Base-by-base conservation (phyloP, 805 yeast species). In the Priceomyces fermenticarens region DNA sequence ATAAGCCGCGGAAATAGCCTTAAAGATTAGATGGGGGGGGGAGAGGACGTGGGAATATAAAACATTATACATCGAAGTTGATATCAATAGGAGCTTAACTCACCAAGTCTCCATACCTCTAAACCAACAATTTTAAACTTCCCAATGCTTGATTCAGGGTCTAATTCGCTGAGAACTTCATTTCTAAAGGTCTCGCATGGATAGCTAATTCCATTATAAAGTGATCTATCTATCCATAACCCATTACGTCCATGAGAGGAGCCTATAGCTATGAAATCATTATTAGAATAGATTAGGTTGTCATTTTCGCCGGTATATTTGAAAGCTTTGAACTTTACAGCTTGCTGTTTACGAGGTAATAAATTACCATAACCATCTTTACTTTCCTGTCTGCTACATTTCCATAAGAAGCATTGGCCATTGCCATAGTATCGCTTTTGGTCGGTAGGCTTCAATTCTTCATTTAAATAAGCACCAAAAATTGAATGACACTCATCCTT, bases 351-450 rank as follows among this genome's bases (percentile, higher is more conserved):
- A 3, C 30, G 13, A 13, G 35, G 12, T 7, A 32, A 23, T 16
- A 11, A 17, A 25, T 13, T 26, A 12, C 10, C 15, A 4, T 31
- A 16, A 31, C 27, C 36, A 31, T 13, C 30, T 31, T 30, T 39
- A 5, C 35, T 31, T 32, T 31, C 35, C 16, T 39, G 11, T 17
- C 35, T 35, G 46, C 79, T 85, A n/a, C 77, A 55, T 48, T 83
- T 85, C 96, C 97, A 91, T 15, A 91, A 70, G 53, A 93, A 90
- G 56, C 98, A 89, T 60, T 91, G 97, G 0, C 97, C 97, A 63
- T 90, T 90, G 0, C 99, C 99, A 52, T 83, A 85, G 63, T 82
- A 91, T 42, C 87, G 72, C 52, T 78, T 79, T 36, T 77, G 77
- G 37, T 87, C 95, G 42, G 82, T 76, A 1, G 89, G 84, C 43